Evolutionary conservation across 2,329 filamentous ascomycete genomes (phyloP).

Genomic region (Hortaea werneckii): DNA sequence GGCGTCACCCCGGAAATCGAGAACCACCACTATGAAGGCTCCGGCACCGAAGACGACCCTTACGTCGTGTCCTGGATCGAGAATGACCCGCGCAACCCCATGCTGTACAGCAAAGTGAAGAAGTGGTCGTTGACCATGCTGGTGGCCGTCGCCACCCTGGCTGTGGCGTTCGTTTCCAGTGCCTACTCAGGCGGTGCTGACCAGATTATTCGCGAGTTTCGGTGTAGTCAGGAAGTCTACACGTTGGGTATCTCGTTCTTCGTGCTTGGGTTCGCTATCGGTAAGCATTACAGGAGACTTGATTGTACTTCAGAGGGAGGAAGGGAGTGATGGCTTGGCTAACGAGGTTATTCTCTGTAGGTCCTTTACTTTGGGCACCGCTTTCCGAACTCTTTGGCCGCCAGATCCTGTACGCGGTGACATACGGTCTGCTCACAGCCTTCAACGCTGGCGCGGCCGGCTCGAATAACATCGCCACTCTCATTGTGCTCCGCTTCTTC

Average conservation of each 20-base stretch:
- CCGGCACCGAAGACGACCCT: conserved; percentile 56
- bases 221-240: conserved; percentile 41
- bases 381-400: conserved; percentile 51
- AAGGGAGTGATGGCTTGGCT: too few species aligned
- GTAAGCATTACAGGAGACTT: too few species aligned
- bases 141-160: conserved; percentile 57
- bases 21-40: conserved; percentile 24
- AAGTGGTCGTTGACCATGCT: conserved; percentile 59
- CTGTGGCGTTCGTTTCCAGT: conserved; percentile 58
- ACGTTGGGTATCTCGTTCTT: conserved; percentile 56
- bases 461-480: conserved; percentile 33
- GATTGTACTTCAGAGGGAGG: too few species aligned
- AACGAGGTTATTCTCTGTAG: not conserved
- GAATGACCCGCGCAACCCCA: conserved; percentile 57
- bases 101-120: conserved; percentile 44
- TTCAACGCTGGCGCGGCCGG: conserved; percentile 35
- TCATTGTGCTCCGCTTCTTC: conserved; percentile 38
- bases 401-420: conserved; percentile 28
- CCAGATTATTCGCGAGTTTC: conserved; percentile 47
- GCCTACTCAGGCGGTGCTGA: conserved; percentile 52
- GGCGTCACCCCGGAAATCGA: conserved; percentile 26
- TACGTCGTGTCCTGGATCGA: conserved; percentile 58
- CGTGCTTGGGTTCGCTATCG: conserved; percentile 50
- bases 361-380: conserved; percentile 51
- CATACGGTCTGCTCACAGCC: conserved; percentile 27